A percentile compares a stretch with the other conserved stretches of the same genome.
Evolutionary conservation across 768 basidiomycete genomes (phyloP).

Genomic region (Austroboletus festivus): DNA sequence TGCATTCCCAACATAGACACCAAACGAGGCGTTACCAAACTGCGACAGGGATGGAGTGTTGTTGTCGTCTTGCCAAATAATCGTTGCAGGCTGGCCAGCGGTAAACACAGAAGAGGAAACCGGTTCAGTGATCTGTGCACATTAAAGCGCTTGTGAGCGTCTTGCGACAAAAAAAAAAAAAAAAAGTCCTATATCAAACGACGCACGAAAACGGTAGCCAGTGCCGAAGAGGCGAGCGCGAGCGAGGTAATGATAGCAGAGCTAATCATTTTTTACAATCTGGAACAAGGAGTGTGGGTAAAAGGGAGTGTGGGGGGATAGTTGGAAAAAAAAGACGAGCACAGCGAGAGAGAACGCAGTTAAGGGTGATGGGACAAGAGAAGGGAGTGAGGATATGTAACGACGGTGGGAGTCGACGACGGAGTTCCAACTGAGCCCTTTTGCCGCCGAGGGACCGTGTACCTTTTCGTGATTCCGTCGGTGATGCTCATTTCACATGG

Average conservation of each 20-base stretch:
- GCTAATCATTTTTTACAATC: conserved; percentile 46
- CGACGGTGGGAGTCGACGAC: conserved; percentile 16
- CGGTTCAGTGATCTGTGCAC: conserved; percentile 55
- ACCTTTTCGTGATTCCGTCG: too few relatives aligned
- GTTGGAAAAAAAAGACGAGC: conserved; percentile 5
- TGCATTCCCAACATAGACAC: conserved; percentile 63
- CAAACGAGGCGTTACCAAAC: conserved; percentile 52
- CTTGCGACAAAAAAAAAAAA: not conserved
- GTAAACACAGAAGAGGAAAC: conserved; percentile 42
- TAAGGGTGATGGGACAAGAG: not conserved
- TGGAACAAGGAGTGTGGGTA: conserved; percentile 11
- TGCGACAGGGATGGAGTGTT: conserved; percentile 42
- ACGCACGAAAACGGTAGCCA: conserved; percentile 59
- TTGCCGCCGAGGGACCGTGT: too few relatives aligned
- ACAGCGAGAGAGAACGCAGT: not conserved
- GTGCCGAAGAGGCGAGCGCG: conserved; percentile 48
- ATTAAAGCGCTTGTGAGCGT: not conserved
- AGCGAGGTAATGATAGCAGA: conserved; percentile 47
- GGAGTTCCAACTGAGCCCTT: conserved; percentile 34
- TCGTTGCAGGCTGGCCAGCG: conserved; percentile 46
- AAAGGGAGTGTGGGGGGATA: conserved; percentile 24
- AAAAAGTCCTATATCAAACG: conserved; percentile 21
- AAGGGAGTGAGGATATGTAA: not conserved
- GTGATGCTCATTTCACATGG: too few relatives aligned
- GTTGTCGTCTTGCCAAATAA: conserved; percentile 62